These are phyloP conservation scores for Flaveria ramosissima DNA, from an alignment of 129 eudicot genomes.

Conservation along the genomic window DNA sequence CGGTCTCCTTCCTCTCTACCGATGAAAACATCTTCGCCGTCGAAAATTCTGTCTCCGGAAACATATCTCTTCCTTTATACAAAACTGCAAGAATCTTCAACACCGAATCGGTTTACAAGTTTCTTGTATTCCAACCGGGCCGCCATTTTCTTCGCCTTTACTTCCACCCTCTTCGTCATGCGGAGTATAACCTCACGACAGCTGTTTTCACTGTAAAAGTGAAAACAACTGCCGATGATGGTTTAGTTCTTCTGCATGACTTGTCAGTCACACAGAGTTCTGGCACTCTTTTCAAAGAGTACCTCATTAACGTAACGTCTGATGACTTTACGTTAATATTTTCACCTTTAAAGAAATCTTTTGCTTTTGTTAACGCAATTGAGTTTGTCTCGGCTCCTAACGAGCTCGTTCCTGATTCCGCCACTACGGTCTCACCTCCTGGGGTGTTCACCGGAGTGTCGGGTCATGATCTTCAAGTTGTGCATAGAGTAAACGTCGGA, in stretches of 20 bases:
- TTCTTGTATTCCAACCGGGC: constrained; percentile 66
- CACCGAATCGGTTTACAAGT: constrained; percentile 64
- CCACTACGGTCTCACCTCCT: constrained; percentile 53
- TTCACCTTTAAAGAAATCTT: constrained; percentile 70
- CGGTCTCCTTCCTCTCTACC: constrained; percentile 69
- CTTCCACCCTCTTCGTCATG: constrained; percentile 71
- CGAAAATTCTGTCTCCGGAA: constrained; percentile 36
- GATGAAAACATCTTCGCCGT: constrained; percentile 66
- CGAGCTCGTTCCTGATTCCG: constrained; percentile 66
- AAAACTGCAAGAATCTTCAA: constrained; percentile 73
- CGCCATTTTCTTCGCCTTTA: constrained; percentile 72
- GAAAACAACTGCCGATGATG: constrained; percentile 38
- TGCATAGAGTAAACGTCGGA: constrained; percentile 76
- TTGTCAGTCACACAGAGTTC: constrained; percentile 49
- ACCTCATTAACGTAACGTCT: constrained; percentile 67
- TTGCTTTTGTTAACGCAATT: constrained; percentile 83
- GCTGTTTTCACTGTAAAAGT: constrained; percentile 68
- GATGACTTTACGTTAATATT: constrained; percentile 62
- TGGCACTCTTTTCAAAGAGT: constrained; percentile 58
- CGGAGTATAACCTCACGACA: constrained; percentile 56
- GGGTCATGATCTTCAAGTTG: constrained; percentile 54
- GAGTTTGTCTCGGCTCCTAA: constrained; percentile 85
- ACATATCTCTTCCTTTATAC: constrained; percentile 48
- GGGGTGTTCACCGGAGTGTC: constrained; percentile 59
- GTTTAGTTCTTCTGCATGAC: constrained; percentile 68